phyloP scores from a whole-genome alignment of 495 filamentous ascomycete species.

The Penicillium silybi region DNA sequence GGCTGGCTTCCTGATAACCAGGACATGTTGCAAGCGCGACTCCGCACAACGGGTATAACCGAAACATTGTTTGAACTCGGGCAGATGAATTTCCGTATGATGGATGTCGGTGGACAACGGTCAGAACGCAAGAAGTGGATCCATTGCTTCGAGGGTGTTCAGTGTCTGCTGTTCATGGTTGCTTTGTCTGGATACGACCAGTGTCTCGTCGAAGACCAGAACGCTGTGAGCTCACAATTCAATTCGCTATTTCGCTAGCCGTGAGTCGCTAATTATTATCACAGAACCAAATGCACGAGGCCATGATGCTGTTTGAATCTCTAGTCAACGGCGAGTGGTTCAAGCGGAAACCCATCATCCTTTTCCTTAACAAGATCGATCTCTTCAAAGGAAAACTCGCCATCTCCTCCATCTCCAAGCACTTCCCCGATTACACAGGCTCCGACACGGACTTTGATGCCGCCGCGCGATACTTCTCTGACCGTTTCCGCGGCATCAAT shows the following conservation, averaged over 20 bases:
- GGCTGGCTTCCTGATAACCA: slow-evolving; percentile 95
- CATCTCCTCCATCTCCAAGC: slow-evolving; percentile 74
- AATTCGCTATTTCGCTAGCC: background rate
- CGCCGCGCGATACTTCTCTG: slow-evolving; percentile 80
- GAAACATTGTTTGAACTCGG: slow-evolving; percentile 95
- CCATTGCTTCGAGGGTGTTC: slow-evolving; percentile 98
- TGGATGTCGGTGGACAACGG: slow-evolving; percentile 95
- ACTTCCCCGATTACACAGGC: slow-evolving; percentile 89
- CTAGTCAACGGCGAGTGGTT: slow-evolving; percentile 98
- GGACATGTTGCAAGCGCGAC: slow-evolving; percentile 86
- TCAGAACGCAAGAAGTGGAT: slow-evolving; percentile 99
- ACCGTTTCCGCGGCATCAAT: slow-evolving; percentile 84
- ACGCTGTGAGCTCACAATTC: slow-evolving; percentile 63
- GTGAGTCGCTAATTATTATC: background rate
- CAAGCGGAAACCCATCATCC: slow-evolving; percentile 88
- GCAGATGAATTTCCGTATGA: slow-evolving; percentile 96
- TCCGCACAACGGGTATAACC: slow-evolving; percentile 94
- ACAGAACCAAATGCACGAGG: slow-evolving; percentile 99
- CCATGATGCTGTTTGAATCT: slow-evolving; percentile 95
- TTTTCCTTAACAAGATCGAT: slow-evolving; percentile 99
- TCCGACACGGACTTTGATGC: slow-evolving; percentile 51
- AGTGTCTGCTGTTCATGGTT: slow-evolving; percentile 88
- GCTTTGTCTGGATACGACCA: slow-evolving; percentile 97
- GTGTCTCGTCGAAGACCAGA: slow-evolving; percentile 94
- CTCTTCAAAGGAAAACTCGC: slow-evolving; percentile 88